These are phyloP conservation scores for Pseudognaphalium luteoalbum DNA, from an alignment of 129 eudicot genomes.

Conservation along the genomic window DNA sequence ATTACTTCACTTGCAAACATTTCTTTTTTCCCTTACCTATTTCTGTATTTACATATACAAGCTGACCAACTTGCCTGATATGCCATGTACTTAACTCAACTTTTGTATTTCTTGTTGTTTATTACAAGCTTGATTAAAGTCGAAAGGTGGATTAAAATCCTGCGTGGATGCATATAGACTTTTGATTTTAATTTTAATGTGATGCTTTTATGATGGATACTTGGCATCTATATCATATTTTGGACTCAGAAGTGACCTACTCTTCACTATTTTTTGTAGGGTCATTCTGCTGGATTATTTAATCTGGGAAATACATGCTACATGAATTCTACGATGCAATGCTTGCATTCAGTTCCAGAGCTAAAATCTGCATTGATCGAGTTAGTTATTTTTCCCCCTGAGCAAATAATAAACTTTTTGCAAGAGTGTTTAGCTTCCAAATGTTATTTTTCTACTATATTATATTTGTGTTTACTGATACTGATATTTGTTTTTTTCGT, in stretches of 20 bases:
- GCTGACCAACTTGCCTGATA: neutral
- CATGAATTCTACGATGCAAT: conserved; percentile 96
- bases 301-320: conserved; percentile 96
- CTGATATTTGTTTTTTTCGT: conserved; percentile 5
- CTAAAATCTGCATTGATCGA: conserved; percentile 81
- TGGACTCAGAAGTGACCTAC: neutral
- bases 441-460: conserved; percentile 11
- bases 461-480: neutral
- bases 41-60: neutral
- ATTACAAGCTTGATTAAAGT: neutral
- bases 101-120: neutral
- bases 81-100: neutral
- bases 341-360: conserved; percentile 97
- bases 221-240: neutral
- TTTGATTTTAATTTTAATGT: neutral
- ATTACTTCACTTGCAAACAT: neutral
- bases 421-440: conserved; percentile 2
- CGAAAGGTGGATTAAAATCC: neutral
- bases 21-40: neutral
- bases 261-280: neutral
- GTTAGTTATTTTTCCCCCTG: conserved; percentile 41
- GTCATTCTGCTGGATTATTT: conserved; percentile 82
- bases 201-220: neutral
- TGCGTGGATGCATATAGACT: neutral
- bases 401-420: too few species aligned